These are phyloP conservation scores for Tulasnella sp. DNA, from an alignment of 768 basidiomycete species.

Conservation along the genomic window DNA sequence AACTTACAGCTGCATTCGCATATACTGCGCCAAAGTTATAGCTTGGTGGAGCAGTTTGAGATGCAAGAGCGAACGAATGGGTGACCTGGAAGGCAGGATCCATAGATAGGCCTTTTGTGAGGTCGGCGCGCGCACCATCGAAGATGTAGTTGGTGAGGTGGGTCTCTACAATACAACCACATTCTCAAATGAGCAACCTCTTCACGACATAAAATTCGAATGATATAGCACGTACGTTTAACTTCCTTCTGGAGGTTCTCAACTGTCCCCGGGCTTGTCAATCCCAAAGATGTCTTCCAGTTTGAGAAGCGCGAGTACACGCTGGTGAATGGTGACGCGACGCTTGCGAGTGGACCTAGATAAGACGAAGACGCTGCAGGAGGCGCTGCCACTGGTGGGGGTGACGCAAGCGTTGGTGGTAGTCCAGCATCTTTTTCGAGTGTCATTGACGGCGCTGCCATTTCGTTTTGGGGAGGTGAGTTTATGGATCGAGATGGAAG, in stretches of 20 bases:
- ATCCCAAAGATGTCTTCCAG: conserved; percentile 71
- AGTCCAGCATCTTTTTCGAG: conserved; percentile 4
- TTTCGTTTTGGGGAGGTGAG: no score
- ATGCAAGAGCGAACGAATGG: conserved; percentile 88
- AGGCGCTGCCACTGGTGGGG: neutral
- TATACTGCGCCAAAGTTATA: conserved; percentile 95
- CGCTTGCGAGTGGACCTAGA: neutral
- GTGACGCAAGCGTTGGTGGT: conserved; percentile 9
- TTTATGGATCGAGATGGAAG: no score
- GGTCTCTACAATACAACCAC: conserved; percentile 50
- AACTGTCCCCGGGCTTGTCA: conserved; percentile 85
- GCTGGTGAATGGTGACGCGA: conserved; percentile 46
- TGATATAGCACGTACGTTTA: conserved; percentile 48
- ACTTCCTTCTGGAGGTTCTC: conserved; percentile 92
- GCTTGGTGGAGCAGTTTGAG: conserved; percentile 68
- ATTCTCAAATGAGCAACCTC: neutral
- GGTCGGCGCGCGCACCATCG: conserved; percentile 93
- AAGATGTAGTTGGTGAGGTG: conserved; percentile 91
- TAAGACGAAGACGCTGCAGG: conserved; percentile 9
- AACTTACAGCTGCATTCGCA: conserved; percentile 64
- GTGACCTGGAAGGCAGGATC: conserved; percentile 98
- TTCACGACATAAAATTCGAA: neutral
- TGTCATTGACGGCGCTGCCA: no score
- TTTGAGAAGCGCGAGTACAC: conserved; percentile 62
- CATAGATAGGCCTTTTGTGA: conserved; percentile 84